Base-by-base conservation (phyloP, 2,329 filamentous ascomycete genomes). In the Tolypocladium ophioglossoides region DNA sequence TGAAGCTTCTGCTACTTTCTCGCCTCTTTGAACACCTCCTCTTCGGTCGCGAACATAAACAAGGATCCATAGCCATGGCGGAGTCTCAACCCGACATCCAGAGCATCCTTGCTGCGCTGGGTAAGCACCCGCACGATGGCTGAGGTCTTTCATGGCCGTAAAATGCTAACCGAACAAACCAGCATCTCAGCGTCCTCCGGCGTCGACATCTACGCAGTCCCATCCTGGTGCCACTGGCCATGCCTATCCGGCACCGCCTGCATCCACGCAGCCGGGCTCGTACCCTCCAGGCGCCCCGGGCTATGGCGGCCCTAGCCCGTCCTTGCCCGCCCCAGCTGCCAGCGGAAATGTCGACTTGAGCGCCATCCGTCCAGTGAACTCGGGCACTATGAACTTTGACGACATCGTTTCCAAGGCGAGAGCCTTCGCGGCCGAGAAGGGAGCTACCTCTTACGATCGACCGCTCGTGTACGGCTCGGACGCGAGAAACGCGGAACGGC, bases 401-500 rank as follows among this genome's bases (percentile, higher is more conserved):
- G 89, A 95, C 68, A 87, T 89, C 50, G 85, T 95, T 62, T 88
- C 90, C 40, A 89, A 91, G 68, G 90, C 89, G 49, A 87, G 88
- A 67, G 87, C 85, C 44, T 89, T 88, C 68, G 89, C 90, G 41
- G 84, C 87, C 34, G 86, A 92, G 67, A 88, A 89, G 66, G 89
- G 88, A 57, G 75, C 90, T 37, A 73, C 78, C 39, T 76, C 78
- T 18, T 85, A 85, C 67, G 82, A 86, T 51, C 76, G 82, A 52
- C 77, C 78, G 41, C 69, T 71, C 53, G 71, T 71, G 52, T 80
- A 78, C 62, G 66, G 68, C 40, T 59, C 67, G 24, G 71, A 73
- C 22, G 54, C 66, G 4, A 63, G 71, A 55, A 63, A 58, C 50
- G 57, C 62, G 16, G 70, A 72, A 44, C 64, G 84, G 64, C 74